A percentile compares a stretch with the other conserved stretches of the same genome.
phyloP scores from a whole-genome alignment of 2,329 filamentous ascomycete species.

The Leptodontidium sp. region DNA sequence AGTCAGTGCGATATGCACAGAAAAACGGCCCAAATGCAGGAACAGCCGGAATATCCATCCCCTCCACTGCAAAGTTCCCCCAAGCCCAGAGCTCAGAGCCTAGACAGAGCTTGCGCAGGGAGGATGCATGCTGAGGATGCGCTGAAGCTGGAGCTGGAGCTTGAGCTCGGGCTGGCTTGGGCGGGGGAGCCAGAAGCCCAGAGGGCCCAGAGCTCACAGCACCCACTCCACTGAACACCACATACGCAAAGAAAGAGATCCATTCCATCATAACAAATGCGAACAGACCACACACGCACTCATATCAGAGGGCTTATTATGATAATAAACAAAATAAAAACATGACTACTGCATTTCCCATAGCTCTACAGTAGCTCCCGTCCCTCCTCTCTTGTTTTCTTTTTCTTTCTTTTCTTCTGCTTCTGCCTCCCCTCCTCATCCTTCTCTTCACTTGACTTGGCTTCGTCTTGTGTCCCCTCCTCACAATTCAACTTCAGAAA shows the following conservation, averaged over 20 bases:
- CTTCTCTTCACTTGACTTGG: neutral
- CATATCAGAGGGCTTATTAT: constrained; percentile 2
- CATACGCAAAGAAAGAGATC: neutral
- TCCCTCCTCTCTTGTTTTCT: neutral
- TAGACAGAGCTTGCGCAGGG: constrained; percentile 11
- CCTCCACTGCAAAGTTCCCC: too few species aligned
- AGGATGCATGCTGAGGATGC: constrained; percentile 6
- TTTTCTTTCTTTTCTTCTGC: neutral
- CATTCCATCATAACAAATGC: constrained; percentile 31
- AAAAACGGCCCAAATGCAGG: neutral
- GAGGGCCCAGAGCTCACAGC: too few species aligned
- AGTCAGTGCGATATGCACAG: neutral
- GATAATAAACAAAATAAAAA: constrained; percentile 16
- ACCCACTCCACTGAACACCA: too few species aligned
- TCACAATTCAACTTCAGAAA: constrained; percentile 17
- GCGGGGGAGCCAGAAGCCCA: too few species aligned
- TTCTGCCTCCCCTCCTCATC: neutral
- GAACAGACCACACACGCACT: constrained; percentile 27
- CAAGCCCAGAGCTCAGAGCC: neutral
- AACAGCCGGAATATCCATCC: too few species aligned
- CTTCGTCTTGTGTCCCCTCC: neutral
- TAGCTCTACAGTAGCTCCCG: neutral
- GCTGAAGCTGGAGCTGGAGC: too few species aligned
- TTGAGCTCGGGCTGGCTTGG: too few species aligned
- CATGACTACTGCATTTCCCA: neutral